These are phyloP conservation scores for Pythium monospermum DNA, from an alignment of 352 stramenopile species.

Conservation along the genomic window DNA sequence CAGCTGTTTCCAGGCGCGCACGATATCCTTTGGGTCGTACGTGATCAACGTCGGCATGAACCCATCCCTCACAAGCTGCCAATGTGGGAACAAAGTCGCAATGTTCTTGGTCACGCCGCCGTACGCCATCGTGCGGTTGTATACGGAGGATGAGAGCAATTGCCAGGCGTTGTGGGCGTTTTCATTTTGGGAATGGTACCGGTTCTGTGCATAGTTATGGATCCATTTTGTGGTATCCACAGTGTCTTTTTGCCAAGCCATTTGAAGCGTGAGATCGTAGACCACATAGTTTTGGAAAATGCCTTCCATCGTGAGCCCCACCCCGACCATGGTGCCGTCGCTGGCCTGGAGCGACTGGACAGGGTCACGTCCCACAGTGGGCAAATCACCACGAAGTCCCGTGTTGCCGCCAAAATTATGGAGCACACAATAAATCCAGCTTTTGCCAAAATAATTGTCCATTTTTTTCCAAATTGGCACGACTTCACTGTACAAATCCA, in stretches of 20 bases:
- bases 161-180: slow-evolving; percentile 51
- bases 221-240: slow-evolving; percentile 47
- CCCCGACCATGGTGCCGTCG: slow-evolving; percentile 64
- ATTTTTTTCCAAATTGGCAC: slow-evolving; percentile 63
- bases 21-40: slow-evolving; percentile 64
- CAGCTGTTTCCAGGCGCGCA: slow-evolving; percentile 51
- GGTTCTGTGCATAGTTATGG: slow-evolving; percentile 42
- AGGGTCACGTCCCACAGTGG: slow-evolving; percentile 47
- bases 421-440: slow-evolving; percentile 82
- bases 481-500: slow-evolving; percentile 81
- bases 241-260: slow-evolving; percentile 50
- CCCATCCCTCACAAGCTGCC: slow-evolving; percentile 49
- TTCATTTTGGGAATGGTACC: slow-evolving; percentile 54
- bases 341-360: slow-evolving; percentile 36
- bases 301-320: slow-evolving; percentile 80
- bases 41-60: slow-evolving; percentile 75
- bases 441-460: slow-evolving; percentile 79
- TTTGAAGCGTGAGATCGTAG: slow-evolving; percentile 72
- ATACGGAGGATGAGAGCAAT: slow-evolving; percentile 51
- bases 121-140: slow-evolving; percentile 62
- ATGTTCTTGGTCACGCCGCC: slow-evolving; percentile 76
- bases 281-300: slow-evolving; percentile 87
- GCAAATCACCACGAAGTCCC: slow-evolving; percentile 67
- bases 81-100: slow-evolving; percentile 60
- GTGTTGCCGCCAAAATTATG: slow-evolving; percentile 83